Base-by-base conservation (phyloP, 2,329 filamentous ascomycete genomes). In the Ophiocordyceps sinensis region DNA sequence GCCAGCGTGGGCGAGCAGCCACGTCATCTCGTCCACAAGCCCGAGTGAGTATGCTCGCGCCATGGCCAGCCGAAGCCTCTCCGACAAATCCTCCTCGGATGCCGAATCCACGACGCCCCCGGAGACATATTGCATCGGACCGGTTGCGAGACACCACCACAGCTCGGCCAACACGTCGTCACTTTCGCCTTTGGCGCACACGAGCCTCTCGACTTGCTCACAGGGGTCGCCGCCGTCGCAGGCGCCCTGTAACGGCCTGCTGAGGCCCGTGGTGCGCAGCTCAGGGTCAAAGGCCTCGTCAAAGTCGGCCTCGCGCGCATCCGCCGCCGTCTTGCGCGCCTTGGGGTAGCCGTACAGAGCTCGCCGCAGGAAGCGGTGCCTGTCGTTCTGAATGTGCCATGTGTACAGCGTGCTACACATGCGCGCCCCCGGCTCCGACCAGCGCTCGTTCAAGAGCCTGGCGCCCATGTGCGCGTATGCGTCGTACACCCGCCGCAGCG, bases 381-480 rank as follows among this genome's bases (percentile, higher is more conserved):
- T 45, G 41, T 57, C 55, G 23, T 57, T 57, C 9, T 55, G 52
- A 2, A 57, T 57, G 36, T 57, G 54, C 54, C 54, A 57, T 12
- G 53, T 53, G 31, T 57, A 57, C 9, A 58, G 40, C 3, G 51
- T 51, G 10, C 54, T 49, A 31, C 53, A 55, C 55, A 57, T 57
- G 34, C 51, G 49, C 19, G 54, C 55, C 6, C 52, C 51, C 12
- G 54, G 54, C 36, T 57, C 55, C n/a, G 54, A 48, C 55, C 53
- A 57, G 28, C 54, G 45, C 39, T 55, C 43, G 2, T 54, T 57
- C 28, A 57, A 43, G 47, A 54, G 55, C 30, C 53, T 51, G 26
- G 52, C 54, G 8, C 54, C 48, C 2, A 39, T 43, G 7, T 45
- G 44, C 21, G 49, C 44, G 23, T 46, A 50, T 30, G 49, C 49